Evolutionary conservation across 345 rosid species (phyloP).

Genomic region (Syzygium aromaticum): DNA sequence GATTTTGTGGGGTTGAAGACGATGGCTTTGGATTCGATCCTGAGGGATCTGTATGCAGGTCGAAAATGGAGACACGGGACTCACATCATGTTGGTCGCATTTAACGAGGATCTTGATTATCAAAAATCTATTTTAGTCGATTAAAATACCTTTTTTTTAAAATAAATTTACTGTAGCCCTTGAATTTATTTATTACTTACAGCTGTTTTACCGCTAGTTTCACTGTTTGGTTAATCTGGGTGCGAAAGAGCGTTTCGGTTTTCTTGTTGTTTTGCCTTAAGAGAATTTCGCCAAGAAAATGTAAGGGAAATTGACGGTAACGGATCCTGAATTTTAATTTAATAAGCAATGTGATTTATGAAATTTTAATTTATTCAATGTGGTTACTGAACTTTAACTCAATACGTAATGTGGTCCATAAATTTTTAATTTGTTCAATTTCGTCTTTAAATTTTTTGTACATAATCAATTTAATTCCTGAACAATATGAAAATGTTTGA

Average conservation of each 20-base stretch:
- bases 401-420: too few relatives aligned
- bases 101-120: neutral
- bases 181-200: neutral
- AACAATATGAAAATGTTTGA: too few relatives aligned
- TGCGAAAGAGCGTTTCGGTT: neutral
- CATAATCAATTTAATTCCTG: too few relatives aligned
- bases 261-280: neutral
- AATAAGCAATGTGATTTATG: too few relatives aligned
- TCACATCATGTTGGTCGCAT: neutral
- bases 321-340: too few relatives aligned
- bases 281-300: neutral
- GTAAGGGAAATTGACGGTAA: too few relatives aligned
- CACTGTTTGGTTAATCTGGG: neutral
- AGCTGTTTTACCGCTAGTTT: neutral
- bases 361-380: too few relatives aligned
- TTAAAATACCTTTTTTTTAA: neutral
- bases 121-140: neutral
- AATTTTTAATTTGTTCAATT: too few relatives aligned
- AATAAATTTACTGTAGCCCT: neutral
- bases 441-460: too few relatives aligned
- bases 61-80: neutral
- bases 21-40: neutral
- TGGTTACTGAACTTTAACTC: too few relatives aligned
- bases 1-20: neutral
- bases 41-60: neutral